phyloP scores from a whole-genome alignment of 345 rosid genomes.

The Orychophragmus violaceus region DNA sequence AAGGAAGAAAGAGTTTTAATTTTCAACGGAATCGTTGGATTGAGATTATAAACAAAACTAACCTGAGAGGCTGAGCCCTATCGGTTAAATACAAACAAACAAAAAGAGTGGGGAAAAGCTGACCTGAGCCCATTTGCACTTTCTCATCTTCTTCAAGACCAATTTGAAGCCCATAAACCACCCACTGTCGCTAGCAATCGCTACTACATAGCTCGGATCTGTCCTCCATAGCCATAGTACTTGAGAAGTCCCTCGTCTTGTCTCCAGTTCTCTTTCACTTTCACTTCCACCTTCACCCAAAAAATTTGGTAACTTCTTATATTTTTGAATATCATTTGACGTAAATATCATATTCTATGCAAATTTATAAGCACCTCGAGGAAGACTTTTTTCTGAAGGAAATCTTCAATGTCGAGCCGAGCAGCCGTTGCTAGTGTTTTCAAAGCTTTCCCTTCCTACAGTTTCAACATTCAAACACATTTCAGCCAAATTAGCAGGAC shows the following conservation, averaged over 20 bases:
- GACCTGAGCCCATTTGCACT: conserved; percentile 26
- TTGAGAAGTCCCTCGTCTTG: conserved; percentile 88
- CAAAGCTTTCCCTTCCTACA: conserved; percentile 84
- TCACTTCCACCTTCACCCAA: conserved; percentile 61
- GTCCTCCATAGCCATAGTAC: conserved; percentile 87
- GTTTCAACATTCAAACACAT: neutral
- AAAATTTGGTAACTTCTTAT: too few relatives aligned
- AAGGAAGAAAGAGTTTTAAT: neutral
- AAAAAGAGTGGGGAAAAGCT: neutral
- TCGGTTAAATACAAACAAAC: conserved; percentile 16
- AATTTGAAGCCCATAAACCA: conserved; percentile 17
- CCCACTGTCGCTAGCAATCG: too few relatives aligned
- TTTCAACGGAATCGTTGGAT: too few relatives aligned
- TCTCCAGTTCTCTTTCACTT: conserved; percentile 94
- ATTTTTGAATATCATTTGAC: neutral
- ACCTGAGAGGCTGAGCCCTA: neutral
- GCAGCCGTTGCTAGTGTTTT: conserved; percentile 86
- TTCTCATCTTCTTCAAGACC: conserved; percentile 8
- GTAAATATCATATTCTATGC: neutral
- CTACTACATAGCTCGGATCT: conserved; percentile 62
- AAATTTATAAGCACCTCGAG: conserved; percentile 50
- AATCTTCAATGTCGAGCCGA: conserved; percentile 85
- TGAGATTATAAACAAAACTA: conserved; percentile 11
- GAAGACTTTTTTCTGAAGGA: conserved; percentile 90
- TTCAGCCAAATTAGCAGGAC: neutral